Base-by-base conservation (phyloP, 805 yeast species). In the Candida takata region DNA sequence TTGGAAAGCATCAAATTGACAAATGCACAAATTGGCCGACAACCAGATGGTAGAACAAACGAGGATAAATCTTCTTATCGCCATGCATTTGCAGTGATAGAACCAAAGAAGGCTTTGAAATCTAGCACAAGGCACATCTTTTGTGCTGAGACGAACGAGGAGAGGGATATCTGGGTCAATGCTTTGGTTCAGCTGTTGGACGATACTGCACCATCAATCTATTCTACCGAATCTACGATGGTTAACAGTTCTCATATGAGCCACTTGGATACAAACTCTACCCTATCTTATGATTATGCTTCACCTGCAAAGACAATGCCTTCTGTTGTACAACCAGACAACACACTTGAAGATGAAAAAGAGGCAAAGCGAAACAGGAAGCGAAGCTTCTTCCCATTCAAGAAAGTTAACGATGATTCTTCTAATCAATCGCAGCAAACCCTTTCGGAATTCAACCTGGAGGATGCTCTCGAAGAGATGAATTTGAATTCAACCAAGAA, bases 131-230 rank as follows among this genome's bases (percentile, higher is more conserved):
- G 69, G 44, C 84, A 80, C 49, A 69, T 74, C 34, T 70, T 86
- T 35, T 84, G 94, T 57, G 81, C 92, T 3, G 95, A 87, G 54
- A 76, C 81, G 8, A 81, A 81, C 30, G 70, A 66, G 19, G 95
- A 86, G 51, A 69, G 90, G 38, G 88, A 81, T 48, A 62, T 62
- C 8, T 84, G 94, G 92, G 72, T 83, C 8, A 67, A 71, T 13
- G 64, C 64, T 0, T 46, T 71, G 12, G 55, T 67, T 23, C 62
- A 59, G 29, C 48, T 55, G 26, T 50, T 54, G 4, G 57, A 54
- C n/a, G 48, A 48, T 16, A 27, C 34, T 29, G 41, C 40, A 1
- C 36, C 10, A 23, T 37, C 43, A 3, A 31, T 41, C 2, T 35
- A 35, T 29, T 37, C 44, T 14, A 15, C 18, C 2, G 45, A 41